Conservation (phyloP, 306 rosid genomes). For the Quercus variabilis region DNA sequence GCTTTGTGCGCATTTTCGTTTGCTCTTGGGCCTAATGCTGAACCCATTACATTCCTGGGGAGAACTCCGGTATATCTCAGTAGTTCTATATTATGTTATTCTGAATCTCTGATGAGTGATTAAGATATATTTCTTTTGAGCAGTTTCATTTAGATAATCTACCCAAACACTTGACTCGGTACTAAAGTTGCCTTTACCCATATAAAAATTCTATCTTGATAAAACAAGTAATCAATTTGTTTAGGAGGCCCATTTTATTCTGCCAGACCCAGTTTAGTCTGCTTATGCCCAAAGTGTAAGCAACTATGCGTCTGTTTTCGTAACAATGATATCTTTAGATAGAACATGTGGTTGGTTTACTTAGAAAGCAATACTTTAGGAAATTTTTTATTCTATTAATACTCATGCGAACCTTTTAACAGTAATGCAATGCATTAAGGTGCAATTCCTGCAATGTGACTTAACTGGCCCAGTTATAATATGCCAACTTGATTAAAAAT, state of each 20-base stretch:
- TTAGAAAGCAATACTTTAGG: not conserved
- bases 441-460: no score
- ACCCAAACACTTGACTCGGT: not conserved
- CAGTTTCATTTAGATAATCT: not conserved
- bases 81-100: not conserved
- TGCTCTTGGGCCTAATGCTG: conserved; percentile 60
- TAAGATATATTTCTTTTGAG: not conserved
- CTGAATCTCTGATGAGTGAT: not conserved
- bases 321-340: not conserved
- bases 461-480: no score
- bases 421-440: not conserved
- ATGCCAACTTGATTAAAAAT: no score
- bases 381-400: not conserved
- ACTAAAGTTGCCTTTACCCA: no score
- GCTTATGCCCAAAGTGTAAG: not conserved
- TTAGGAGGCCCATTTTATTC: not conserved
- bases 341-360: not conserved
- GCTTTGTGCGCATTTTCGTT: conserved; percentile 83
- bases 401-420: no score
- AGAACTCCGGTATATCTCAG: conserved; percentile 63
- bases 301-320: not conserved
- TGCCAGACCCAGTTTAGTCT: not conserved
- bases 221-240: not conserved
- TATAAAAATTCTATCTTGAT: not conserved
- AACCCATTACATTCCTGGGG: conserved; percentile 80